Base-by-base conservation (phyloP, 371 early-diverging fungal genomes). In the Rhizopus microsporus region DNA sequence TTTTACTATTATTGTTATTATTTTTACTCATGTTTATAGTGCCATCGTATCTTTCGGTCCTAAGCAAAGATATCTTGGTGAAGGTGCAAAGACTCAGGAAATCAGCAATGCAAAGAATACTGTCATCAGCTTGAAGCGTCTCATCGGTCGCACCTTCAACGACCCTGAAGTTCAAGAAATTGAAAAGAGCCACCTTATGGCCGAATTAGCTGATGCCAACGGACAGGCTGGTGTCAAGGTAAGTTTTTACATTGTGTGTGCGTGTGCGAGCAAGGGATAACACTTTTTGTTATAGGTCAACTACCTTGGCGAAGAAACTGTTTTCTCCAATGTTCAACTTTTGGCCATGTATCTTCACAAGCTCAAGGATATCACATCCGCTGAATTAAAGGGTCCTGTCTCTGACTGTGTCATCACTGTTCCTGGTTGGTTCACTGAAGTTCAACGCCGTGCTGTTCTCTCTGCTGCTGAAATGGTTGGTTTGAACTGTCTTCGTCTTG, bases 101-200 rank as follows among this genome's bases (percentile, higher is more conserved):
- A 83, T 94, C 69, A 89, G 87, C 75, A 95, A 96, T 85, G 96
- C 95, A 68, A 93, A 93, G 77, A 95, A 95, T 82, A 98, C 99
- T 59, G 87, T 99, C 58, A 83, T 84, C 56, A 88, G 90, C 46
- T 78, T 97, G 71, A 99, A 99, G 86, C 94, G 99, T 69, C 78
- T 99, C 53, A 86, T 93, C 51, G 99, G 99, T 46, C 90, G 98
- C 60, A 91, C 93, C 57, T 88, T 86, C 69, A 74, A 78, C 23
- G 99, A 99, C 70, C 86, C 88, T 52, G 98, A 97, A 62, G 79
- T 97, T 60, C 84, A 84, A 65, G 87, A 86, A 66, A 61, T 88
- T 46, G 98, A 97, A 86, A 82, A 84, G 68, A 80, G 79, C 62
- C 91, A 83, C 70, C 81, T 94, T 62, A 92, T 90, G 62, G 83